Base-by-base conservation (phyloP, 352 stramenopile genomes). In the Nothophytophthora sp. region DNA sequence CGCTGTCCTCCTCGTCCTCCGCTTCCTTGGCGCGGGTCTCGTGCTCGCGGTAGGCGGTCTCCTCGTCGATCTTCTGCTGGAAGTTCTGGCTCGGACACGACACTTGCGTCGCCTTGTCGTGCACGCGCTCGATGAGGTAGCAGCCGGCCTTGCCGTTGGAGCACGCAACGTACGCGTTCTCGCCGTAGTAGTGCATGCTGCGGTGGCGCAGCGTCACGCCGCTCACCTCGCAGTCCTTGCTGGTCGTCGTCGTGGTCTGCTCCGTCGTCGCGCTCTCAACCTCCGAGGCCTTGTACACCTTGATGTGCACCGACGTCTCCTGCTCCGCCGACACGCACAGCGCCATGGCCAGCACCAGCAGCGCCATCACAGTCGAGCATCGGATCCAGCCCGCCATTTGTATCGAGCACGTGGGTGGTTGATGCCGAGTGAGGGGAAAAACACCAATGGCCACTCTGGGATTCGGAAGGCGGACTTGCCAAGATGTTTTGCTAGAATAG, bases 101-200 rank as follows among this genome's bases (percentile, higher is more conserved):
- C 35, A 91, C 75, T 35, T 88, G 68, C 15, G 70, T 70, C 28
- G 77, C 80, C 37, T 79, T 60, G 37, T 77, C 66, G 61, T 91
- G 80, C 41, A 73, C 64, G 11, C 63, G 68, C 41, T 88, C 73
- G 27, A 81, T 68, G 16, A 89, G 53, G 73, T 86, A 86, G 71
- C 80, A 91, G 9, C 70, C 70, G 1, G 71, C 75, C 40, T 67
- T 50, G 37, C 77, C 73, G 37, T 78, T 64, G 42, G 76, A 85
- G 63, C 80, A 91, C 19, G 80, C 76, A 22, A 88, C 73, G 60
- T 91, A 91, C 63, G 75, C 56, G 62, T 88, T 82, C 35, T 85
- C 71, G 23, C 59, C 58, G 50, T 89, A 91, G 61, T 87, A 88
- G 39, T 81, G 76, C 63, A 91, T 72, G 33, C 67, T 82, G 35